Evolutionary conservation across 805 yeast genomes (phyloP).

Genomic region (Candida ulmi): DNA sequence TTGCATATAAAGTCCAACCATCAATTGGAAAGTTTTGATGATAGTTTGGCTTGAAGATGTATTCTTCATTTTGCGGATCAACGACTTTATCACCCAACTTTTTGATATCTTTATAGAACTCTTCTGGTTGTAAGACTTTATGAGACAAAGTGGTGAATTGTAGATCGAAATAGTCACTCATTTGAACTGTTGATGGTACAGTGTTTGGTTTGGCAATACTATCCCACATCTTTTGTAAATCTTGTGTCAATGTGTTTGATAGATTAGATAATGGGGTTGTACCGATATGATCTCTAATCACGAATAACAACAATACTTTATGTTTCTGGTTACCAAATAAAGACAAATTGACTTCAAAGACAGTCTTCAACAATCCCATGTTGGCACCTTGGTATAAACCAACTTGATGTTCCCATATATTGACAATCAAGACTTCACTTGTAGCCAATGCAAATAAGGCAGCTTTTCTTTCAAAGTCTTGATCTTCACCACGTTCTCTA

Average conservation of each 20-base stretch:
- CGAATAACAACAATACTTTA: constrained; percentile 73
- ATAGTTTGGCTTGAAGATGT: constrained; percentile 60
- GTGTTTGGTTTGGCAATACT: constrained; percentile 68
- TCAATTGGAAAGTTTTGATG: constrained; percentile 88
- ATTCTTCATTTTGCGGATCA: constrained; percentile 17
- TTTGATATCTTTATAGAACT: constrained; percentile 57
- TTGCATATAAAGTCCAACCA: constrained; percentile 93
- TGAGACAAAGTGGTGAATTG: constrained; percentile 80
- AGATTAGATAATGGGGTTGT: constrained; percentile 75
- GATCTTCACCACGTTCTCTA: constrained; percentile 96
- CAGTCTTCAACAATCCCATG: constrained; percentile 92
- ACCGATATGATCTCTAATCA: constrained; percentile 88
- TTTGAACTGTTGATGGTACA: constrained; percentile 39
- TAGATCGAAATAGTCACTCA: constrained; percentile 79
- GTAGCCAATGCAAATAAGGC: constrained; percentile 93
- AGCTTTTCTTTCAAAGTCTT: constrained; percentile 95
- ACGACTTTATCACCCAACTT: constrained; percentile 59
- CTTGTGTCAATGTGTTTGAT: constrained; percentile 61
- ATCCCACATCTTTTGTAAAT: constrained; percentile 75
- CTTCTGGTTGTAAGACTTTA: constrained; percentile 72
- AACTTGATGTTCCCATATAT: constrained; percentile 96
- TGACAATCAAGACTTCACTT: constrained; percentile 82
- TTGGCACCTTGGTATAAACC: constrained; percentile 98
- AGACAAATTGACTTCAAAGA: constrained; percentile 88
- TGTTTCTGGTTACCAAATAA: constrained; percentile 64